Base-by-base conservation (phyloP, 805 yeast species). In the Priceomyces medius region DNA sequence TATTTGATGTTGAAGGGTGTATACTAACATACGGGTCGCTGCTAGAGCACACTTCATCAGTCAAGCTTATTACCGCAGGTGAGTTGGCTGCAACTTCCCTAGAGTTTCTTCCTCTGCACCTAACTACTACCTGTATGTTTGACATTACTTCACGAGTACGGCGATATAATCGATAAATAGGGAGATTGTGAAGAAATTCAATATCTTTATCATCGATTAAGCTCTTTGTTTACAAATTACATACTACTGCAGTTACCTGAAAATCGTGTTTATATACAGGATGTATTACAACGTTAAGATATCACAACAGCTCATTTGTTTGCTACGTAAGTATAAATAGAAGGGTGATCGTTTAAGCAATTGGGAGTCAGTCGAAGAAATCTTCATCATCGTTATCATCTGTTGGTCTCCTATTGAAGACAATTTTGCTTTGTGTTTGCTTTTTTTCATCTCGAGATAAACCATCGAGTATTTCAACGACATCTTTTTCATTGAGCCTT, bases 401-500 rank as follows among this genome's bases (percentile, higher is more conserved):
- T n/a, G 66, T 61, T 21, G 67, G 76, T 38, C 72, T 71, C 50
- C 86, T 68, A 48, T 77, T 70, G 51, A 59, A 66, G 19, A 83
- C 87, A 45, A 88, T 85, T 63, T 81, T 82, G 14, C 85, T 76
- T 31, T 77, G 79, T 32, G 73, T 74, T n/a, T 68, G 63, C 53
- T 75, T 75, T 56, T 79, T 76, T 51, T 81, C 82, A 54, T 85
- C 88, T 46, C 83, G 75, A 5, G 96, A 83, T 24, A 91, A 72
- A 45, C 90, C 89, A 58, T 88, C 89, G 49, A 91, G 71, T 37
- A 93, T 79, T 50, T 80, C 83, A 21, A 89, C 96, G 40, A 91
- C 76, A 48, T 89, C 96, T 24, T 77, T 73, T 59, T 93, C 98
- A 7, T 75, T 71, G n/a, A 91, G 70, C 58, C 88, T 87, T 45